Evolutionary conservation across 23 red algal species (phyloP), one percentile per base, ranked within the genome.

Genomic region (Porphyridium purpureum): DNA sequence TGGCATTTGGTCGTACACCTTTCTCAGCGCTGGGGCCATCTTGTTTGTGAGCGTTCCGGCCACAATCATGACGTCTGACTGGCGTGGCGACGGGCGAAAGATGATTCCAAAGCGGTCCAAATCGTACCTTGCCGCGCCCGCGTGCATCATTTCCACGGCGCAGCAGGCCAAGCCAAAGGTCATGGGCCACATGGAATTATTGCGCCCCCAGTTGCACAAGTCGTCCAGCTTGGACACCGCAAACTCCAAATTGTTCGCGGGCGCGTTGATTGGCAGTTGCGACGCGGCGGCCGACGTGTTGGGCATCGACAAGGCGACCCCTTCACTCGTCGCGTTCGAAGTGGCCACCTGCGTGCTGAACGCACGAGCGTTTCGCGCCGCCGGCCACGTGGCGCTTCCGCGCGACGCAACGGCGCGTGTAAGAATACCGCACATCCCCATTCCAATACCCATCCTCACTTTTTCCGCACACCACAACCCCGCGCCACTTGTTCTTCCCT

Each of bases 1-100:
- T 14, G 90, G 73, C 90, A 98, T 98, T 46, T 98, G 90, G 60
- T 98, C 90, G 46, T 98, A 98, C n/a, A 98, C 90, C 40, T 86
- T 98, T 4, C 90, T 59, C 57, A 98, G 51, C 11, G 90, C 80
- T 4, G 90, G 81, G 5, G 90, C 90, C 90, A 98, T 98, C 35
- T 98, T 98, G 66, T 85, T 86, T 5, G 90, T 98, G 26, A 98
- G 68, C 9, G 90, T 98, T 29, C 90, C 90, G 3, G 90, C 90
- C 35, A 98, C 90, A 48, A 98, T 98, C 90, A 98, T 98, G 22
- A 83, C 81, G 53, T 98, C 90, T 17, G 71, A 80, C 64, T 98
- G 90, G n/a, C 90, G 69, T 4, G 90, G 90, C 54, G 90, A 98
- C 0, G 90, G 90, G 40, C 90, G 90, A 60, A 98, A 98, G 7